These are phyloP conservation scores for Penicillium sp. DNA, from an alignment of 2,329 filamentous ascomycete genomes.

Conservation along the genomic window DNA sequence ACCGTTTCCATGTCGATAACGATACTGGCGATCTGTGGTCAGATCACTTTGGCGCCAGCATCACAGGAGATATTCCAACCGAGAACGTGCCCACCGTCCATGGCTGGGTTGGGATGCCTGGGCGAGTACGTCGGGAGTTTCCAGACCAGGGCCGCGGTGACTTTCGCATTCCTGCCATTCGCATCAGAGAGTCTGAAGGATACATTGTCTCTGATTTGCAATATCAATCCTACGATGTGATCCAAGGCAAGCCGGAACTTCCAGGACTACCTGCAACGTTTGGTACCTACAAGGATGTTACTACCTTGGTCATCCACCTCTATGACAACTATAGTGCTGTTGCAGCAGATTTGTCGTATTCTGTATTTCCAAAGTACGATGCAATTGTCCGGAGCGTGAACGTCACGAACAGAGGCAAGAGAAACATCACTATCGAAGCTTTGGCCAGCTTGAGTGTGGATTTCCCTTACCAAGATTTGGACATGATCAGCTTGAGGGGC, in stretches of 20 bases:
- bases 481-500: constrained; percentile 63
- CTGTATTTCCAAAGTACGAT: constrained; percentile 63
- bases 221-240: constrained; percentile 60
- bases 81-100: constrained; percentile 37
- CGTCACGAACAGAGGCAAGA: constrained; percentile 60
- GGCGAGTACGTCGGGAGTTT: constrained; percentile 61
- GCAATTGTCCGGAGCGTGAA: constrained; percentile 63
- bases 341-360: constrained; percentile 62
- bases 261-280: constrained; percentile 62
- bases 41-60: constrained; percentile 62
- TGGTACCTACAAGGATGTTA: constrained; percentile 57
- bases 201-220: constrained; percentile 61
- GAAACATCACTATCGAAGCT: constrained; percentile 56
- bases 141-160: constrained; percentile 66
- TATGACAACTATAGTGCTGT: constrained; percentile 62
- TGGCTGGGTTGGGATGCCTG: constrained; percentile 58
- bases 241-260: constrained; percentile 58
- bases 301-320: constrained; percentile 60
- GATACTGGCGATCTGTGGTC: constrained; percentile 58
- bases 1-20: constrained; percentile 64
- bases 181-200: constrained; percentile 60
- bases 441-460: constrained; percentile 64
- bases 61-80: constrained; percentile 54
- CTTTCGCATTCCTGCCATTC: constrained; percentile 62
- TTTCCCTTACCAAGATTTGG: constrained; percentile 60